Evolutionary conservation across 108 stramenopile species (phyloP), one percentile per base, ranked within the genome.

Genomic region (Stephanodiscus triporus): DNA sequence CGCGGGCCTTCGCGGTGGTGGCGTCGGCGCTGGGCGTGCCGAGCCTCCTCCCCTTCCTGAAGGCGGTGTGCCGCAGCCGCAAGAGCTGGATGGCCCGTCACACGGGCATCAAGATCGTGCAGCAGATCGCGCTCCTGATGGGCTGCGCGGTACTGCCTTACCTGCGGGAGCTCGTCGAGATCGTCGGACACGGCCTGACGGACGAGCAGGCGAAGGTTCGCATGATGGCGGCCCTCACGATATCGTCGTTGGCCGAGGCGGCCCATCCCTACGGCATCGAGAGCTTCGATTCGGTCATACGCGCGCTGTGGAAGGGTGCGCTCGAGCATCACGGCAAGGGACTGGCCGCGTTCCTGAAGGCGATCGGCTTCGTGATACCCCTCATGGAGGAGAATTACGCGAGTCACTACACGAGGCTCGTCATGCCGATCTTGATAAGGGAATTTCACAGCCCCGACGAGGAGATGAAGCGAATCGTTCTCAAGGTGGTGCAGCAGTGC

Each of bases 371-470:
- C 70, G 88, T 99, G 48, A 98, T 99, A 61, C 99, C 99, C 0
- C 84, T 99, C 42, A 99, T 99, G 98, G 98, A 98, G 77, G 95
- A 96, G 68, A 97, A 96, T 75, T 98, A 99, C 76, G 99, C 99
- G n/a, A 97, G 97, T 85, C 97, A 98, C 81, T 98, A 97, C 81
- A 98, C 98, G 5, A 84, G 97, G 38, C 87, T 98, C 75, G 97
- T 98, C 19, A 99, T 99, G 99, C 94, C 96, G 26, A 97, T 98
- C 75, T 91, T 99, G 51, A 86, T 96, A 0, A 86, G 98, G 36
- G 98, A 99, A 73, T 99, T 99, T 73, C 95, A 96, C 60, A 91
- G 89, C 38, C 94, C 95, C 4, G 98, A 97, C 72, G 95, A 95
- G 76, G 95, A 96, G 80, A 99, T 99, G 97, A 97, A 98, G 72